These are phyloP conservation scores for Phoma sp. DNA, from an alignment of 2,329 filamentous ascomycete species.

Conservation along the genomic window DNA sequence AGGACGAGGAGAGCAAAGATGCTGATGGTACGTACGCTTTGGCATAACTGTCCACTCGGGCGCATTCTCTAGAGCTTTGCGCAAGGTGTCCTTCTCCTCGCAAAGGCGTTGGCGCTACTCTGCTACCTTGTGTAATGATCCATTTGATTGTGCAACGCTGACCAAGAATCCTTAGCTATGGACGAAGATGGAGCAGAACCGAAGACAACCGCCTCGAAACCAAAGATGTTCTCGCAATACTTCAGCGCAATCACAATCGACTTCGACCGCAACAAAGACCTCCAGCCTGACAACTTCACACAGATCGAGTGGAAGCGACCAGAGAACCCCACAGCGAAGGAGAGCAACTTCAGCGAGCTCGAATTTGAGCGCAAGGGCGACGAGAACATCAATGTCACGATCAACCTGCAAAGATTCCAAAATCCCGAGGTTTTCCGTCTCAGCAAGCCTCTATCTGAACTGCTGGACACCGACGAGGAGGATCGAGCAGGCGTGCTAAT, in stretches of 20 bases:
- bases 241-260: conserved; percentile 79
- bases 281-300: conserved; percentile 69
- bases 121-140: not conserved
- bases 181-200: conserved; percentile 63
- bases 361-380: conserved; percentile 92
- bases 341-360: conserved; percentile 85
- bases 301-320: conserved; percentile 89
- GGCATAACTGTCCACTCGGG: not conserved
- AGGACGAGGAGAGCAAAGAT: conserved; percentile 54
- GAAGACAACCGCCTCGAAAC: conserved; percentile 50
- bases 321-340: conserved; percentile 66
- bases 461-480: conserved; percentile 86
- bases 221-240: conserved; percentile 74
- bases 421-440: conserved; percentile 83
- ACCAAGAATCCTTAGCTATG: conserved; percentile 14
- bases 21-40: conserved; percentile 50
- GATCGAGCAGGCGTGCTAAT: conserved; percentile 88
- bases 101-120: not conserved
- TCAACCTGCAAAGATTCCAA: conserved; percentile 86
- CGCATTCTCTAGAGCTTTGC: not conserved
- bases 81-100: not conserved
- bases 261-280: conserved; percentile 64
- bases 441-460: conserved; percentile 78
- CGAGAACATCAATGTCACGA: conserved; percentile 88
- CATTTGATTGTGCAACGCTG: conserved; percentile 12